Evolutionary conservation across 306 rosid genomes (phyloP), one percentile per base, ranked within the genome.

Genomic region (Hylodesmum podocarpum): DNA sequence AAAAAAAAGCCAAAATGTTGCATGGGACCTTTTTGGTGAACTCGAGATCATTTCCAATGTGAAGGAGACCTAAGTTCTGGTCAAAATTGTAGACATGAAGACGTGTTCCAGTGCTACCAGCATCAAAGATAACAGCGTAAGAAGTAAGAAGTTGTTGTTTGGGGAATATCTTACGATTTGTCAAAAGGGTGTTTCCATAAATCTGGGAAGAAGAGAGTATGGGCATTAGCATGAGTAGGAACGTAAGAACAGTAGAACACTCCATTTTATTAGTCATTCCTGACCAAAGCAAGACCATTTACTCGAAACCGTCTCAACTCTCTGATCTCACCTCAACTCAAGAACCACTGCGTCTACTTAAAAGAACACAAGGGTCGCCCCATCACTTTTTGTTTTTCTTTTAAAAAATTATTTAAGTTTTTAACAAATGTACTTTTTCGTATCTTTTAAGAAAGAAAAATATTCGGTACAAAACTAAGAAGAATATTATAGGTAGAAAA

Each of bases 71-170:
- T 12, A 89, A 88, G 71, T 78, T 73, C 3, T 79, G 84, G 33
- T 93, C 90, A 34, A 93, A 90, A 49, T 81, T 76, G 80, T 81
- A 93, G 51, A 90, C 97, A 64, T 93, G 96, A 4, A 93, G 87
- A 12, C 97, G 96, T 58, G 87, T 89, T 1, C 97, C 96, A 14
- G 96, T 88, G 84, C 97, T 93, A 15, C 96, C 96, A 37, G 96
- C 97, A 72, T 93, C 97, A 66, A 93, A 87, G 8, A 93, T 84
- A 3, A 89, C 97, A 18, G 92, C 94, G 19, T 70, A 93, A 24
- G 90, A 77, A 57, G 75, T 33, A 6, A 70, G 1, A 19, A 33
- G n/a, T 66, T 73, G 58, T 46, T 57, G 62, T 54, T 75, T 74
- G 12, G 69, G 73, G 15, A 84, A 43, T 0, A 86, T 75, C 78